Conservation (phyloP, 2,329 filamentous ascomycete species). For the Berkeleyomyces basicola region DNA sequence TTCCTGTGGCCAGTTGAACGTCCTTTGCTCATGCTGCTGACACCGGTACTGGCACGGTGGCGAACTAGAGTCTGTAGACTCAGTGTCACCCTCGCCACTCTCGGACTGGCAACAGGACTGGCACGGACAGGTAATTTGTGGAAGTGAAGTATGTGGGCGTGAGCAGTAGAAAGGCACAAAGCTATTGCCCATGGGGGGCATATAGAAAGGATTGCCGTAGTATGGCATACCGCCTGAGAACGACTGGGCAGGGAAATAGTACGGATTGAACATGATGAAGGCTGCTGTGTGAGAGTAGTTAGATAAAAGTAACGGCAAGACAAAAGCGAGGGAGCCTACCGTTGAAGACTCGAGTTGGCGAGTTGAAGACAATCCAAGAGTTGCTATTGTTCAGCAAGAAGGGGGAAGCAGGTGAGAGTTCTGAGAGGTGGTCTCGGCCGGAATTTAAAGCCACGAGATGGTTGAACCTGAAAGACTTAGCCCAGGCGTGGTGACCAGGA, state of each 20-base stretch:
- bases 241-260: neutral
- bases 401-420: too few relatives aligned
- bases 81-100: neutral
- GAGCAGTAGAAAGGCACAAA: neutral
- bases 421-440: too few relatives aligned
- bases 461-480: too few relatives aligned
- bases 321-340: neutral
- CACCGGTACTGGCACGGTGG: neutral
- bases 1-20: neutral
- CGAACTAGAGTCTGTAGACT: neutral
- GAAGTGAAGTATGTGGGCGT: neutral
- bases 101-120: neutral
- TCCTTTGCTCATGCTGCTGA: neutral
- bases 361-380: too few relatives aligned
- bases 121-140: neutral
- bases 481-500: too few relatives aligned
- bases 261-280: neutral
- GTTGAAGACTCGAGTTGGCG: too few relatives aligned
- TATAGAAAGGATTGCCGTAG: neutral
- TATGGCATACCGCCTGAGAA: neutral
- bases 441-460: too few relatives aligned
- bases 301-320: neutral
- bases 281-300: neutral
- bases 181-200: neutral
- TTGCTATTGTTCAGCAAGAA: too few relatives aligned